Evolutionary conservation across 2,329 filamentous ascomycete genomes (phyloP).

Genomic region (Apiospora aurea): DNA sequence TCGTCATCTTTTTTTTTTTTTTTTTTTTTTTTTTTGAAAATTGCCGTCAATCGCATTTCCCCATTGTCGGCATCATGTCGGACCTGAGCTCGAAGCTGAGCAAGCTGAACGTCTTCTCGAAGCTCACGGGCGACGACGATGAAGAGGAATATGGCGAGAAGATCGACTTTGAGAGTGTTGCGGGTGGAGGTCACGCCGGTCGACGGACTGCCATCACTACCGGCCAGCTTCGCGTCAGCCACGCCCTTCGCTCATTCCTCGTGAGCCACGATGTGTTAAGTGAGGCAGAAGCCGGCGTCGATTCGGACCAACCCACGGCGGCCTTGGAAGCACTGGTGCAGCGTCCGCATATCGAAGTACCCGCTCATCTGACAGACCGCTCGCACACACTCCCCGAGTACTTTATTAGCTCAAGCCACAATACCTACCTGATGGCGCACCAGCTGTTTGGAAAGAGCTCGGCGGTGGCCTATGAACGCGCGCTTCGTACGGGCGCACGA

Average conservation of each 20-base stretch:
- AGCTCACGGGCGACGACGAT: slow-evolving; percentile 41
- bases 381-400: slow-evolving; percentile 71
- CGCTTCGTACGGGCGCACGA: slow-evolving; percentile 67
- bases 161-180: slow-evolving; percentile 58
- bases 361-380: slow-evolving; percentile 60
- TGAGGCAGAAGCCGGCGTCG: slow-evolving; percentile 54
- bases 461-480: slow-evolving; percentile 68
- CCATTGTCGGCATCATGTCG: slow-evolving; percentile 32
- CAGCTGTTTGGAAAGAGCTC: slow-evolving; percentile 71
- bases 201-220: slow-evolving; percentile 55
- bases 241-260: slow-evolving; percentile 63
- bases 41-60: not conserved
- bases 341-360: slow-evolving; percentile 64
- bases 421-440: slow-evolving; percentile 75
- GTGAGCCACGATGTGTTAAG: slow-evolving; percentile 59
- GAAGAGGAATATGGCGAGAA: slow-evolving; percentile 62
- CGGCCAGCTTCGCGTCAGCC: slow-evolving; percentile 64
- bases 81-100: slow-evolving; percentile 42
- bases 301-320: slow-evolving; percentile 48
- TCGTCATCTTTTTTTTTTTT: not conserved
- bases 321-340: slow-evolving; percentile 60
- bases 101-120: slow-evolving; percentile 49
- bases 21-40: not conserved
- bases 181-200: slow-evolving; percentile 65
- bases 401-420: slow-evolving; percentile 76